Percentiles rank a stretch among this genome's conserved stretches.
Evolutionary conservation across 2,329 filamentous ascomycete genomes (phyloP).

Genomic region (Cryphonectria naterciae): DNA sequence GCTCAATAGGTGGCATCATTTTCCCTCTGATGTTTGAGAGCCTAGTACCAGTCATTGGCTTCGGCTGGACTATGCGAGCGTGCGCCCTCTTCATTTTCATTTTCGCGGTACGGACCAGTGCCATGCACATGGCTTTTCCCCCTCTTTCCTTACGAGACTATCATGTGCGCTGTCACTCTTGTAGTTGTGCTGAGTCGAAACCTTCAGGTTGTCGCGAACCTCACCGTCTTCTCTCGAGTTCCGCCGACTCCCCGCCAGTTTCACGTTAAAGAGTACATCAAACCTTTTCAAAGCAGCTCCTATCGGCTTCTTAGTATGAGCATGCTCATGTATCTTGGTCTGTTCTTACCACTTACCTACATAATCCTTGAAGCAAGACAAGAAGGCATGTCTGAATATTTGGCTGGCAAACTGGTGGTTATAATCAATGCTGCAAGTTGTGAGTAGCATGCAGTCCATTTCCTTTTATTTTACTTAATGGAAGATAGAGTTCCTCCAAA

Average conservation of each 20-base stretch:
- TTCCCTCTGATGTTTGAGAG: constrained; percentile 37
- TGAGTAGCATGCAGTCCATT: neutral
- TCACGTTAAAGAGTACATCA: constrained; percentile 15
- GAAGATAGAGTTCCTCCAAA: too few relatives aligned
- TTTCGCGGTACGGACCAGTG: neutral
- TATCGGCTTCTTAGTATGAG: constrained; percentile 32
- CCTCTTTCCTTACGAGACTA: too few relatives aligned
- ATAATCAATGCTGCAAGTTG: constrained; percentile 35
- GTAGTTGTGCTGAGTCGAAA: neutral
- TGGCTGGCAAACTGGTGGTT: constrained; percentile 34
- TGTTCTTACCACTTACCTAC: constrained; percentile 36
- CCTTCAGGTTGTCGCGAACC: constrained; percentile 34
- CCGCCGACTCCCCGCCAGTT: constrained; percentile 25
- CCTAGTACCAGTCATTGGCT: constrained; percentile 35
- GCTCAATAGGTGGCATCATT: constrained; percentile 37
- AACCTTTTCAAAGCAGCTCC: constrained; percentile 31
- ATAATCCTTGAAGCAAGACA: constrained; percentile 33
- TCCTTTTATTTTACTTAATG: neutral
- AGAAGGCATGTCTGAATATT: constrained; percentile 29
- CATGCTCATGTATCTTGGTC: constrained; percentile 34
- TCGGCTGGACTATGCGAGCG: constrained; percentile 37
- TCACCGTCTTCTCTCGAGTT: constrained; percentile 32
- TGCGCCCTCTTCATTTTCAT: constrained; percentile 36
- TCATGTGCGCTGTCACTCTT: neutral
- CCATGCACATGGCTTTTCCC: too few relatives aligned